Evolutionary conservation across 345 rosid genomes (phyloP), one percentile per base, ranked within the genome.

Genomic region (Gossypium longicalyx): DNA sequence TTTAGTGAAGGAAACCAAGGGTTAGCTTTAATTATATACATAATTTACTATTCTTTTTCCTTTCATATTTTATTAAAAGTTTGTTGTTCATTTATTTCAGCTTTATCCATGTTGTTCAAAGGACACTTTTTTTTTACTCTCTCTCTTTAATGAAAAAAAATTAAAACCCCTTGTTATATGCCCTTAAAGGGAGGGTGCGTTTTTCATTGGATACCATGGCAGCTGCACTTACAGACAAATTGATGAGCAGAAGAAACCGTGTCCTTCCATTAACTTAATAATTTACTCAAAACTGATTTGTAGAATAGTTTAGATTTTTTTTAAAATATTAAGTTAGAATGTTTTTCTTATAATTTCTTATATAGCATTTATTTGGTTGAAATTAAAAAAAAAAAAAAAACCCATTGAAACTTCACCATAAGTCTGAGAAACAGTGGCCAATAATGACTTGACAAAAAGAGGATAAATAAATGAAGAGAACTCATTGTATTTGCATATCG

Each of bases 131-230:
- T 58, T 58, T 23, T 23, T 8, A 58, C 63, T 58, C 29, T 58
- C 34, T 56, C 27, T 20, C 27, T n/a, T 53, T n/a, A 53, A 53
- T 53, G 58, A 53, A 53, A 53, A 53, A 53, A 34, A 34, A 34
- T 1, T 17, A n/a, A 53, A n/a, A 9, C 7, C 22, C 58, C 5
- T 57, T 58, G 63, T 22, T 23, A 22, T 3, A 22, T 58, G 38
- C 38, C 63, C 63, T 23, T 58, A 6, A 23, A 58, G 34, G 63
- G 63, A 23, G 38, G 63, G 38, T 58, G 17, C 4, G 63, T 23
- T 22, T 23, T 58, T 58, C 63, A 58, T 58, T 58, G 63, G 63
- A 58, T 58, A 11, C 63, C 63, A 58, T 23, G 25, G 63, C 34
- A 23, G 29, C 38, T 58, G 29, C 38, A 58, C 63, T 23, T 58